phyloP scores from a whole-genome alignment of 2,329 filamentous ascomycete genomes.

The Periconia macrospinosa region DNA sequence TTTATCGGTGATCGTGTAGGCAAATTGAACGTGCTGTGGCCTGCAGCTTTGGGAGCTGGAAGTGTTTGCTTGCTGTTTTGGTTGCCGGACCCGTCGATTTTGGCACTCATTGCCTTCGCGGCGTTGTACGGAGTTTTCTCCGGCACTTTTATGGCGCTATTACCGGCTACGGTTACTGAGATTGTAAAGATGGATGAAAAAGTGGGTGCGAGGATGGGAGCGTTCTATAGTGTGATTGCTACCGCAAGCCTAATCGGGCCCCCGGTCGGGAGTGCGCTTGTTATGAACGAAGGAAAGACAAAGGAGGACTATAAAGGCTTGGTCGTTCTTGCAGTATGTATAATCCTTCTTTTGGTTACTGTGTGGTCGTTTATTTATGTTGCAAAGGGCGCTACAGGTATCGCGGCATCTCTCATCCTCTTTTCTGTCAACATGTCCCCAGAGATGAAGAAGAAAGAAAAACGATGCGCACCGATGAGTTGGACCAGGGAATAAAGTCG shows the following conservation, averaged over 20 bases:
- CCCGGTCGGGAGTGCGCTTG: constrained; percentile 62
- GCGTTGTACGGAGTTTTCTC: constrained; percentile 69
- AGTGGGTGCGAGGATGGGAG: constrained; percentile 69
- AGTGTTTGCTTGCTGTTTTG: constrained; percentile 59
- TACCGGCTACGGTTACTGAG: constrained; percentile 67
- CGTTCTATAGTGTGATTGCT: constrained; percentile 62
- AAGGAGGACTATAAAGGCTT: constrained; percentile 26
- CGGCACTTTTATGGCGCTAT: constrained; percentile 66
- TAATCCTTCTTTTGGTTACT: not conserved
- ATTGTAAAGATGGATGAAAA: constrained; percentile 68
- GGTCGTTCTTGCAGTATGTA: constrained; percentile 29
- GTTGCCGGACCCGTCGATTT: constrained; percentile 53
- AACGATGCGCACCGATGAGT: too few species aligned
- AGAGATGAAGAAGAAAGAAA: too few species aligned
- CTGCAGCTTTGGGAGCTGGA: constrained; percentile 46
- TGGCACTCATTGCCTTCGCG: constrained; percentile 65
- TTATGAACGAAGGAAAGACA: constrained; percentile 13
- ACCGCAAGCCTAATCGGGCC: constrained; percentile 68
- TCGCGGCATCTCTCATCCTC: constrained; percentile 2
- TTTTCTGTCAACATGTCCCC: not conserved
- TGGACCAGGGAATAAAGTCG: too few species aligned
- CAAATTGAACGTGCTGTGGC: constrained; percentile 57
- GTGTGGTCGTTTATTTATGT: too few species aligned
- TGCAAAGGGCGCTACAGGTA: constrained; percentile 1
- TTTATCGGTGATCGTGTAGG: constrained; percentile 58